These are phyloP conservation scores for Ceratocystis variospora DNA, from an alignment of 2,329 filamentous ascomycete species.

Conservation along the genomic window DNA sequence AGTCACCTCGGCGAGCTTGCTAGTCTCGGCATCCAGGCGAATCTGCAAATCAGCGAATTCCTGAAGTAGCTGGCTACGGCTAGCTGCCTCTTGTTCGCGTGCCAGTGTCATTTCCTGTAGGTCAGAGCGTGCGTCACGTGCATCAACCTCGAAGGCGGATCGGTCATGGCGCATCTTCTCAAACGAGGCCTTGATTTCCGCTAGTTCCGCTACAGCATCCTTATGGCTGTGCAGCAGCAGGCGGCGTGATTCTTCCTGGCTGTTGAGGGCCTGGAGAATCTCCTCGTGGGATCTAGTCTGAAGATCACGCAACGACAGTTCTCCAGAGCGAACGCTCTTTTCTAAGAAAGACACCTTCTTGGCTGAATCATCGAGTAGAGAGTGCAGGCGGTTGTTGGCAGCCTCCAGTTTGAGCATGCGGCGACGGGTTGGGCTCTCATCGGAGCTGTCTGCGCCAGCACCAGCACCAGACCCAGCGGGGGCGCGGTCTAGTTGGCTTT, in stretches of 20 bases:
- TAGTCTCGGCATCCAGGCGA: conserved; percentile 75
- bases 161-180: conserved; percentile 77
- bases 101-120: conserved; percentile 65
- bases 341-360: conserved; percentile 87
- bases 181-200: conserved; percentile 73
- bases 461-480: conserved; percentile 28
- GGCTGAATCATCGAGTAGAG: conserved; percentile 84
- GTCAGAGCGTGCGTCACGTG: conserved; percentile 72
- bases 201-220: conserved; percentile 68
- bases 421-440: conserved; percentile 64
- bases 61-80: conserved; percentile 73
- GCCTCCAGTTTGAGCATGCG: conserved; percentile 85
- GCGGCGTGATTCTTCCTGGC: conserved; percentile 77
- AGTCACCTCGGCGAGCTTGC: conserved; percentile 68
- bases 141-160: conserved; percentile 66
- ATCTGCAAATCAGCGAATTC: conserved; percentile 93
- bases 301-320: conserved; percentile 78
- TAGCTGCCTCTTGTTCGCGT: conserved; percentile 76
- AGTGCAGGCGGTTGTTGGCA: conserved; percentile 80
- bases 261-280: conserved; percentile 80
- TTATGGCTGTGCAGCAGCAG: conserved; percentile 75
- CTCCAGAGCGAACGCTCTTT: conserved; percentile 70
- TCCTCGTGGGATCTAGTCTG: conserved; percentile 92
- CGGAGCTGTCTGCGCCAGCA: conserved; percentile 24
- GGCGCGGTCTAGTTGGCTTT: conserved; percentile 68